Evolutionary conservation across 768 basidiomycete species (phyloP).

Genomic region (Vararia minispora): DNA sequence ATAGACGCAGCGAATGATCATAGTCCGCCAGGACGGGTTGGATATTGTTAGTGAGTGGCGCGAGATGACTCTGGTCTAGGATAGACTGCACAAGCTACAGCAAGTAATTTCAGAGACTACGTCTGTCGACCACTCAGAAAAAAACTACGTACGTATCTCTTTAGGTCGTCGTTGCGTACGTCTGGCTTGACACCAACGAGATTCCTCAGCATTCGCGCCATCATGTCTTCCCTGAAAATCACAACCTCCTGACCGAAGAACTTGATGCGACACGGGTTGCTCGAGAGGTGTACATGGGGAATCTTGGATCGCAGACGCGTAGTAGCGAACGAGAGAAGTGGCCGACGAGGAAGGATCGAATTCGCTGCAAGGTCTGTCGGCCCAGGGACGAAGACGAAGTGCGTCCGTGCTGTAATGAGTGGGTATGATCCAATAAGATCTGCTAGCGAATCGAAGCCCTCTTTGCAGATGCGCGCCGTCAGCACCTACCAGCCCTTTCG

Average conservation of each 20-base stretch:
- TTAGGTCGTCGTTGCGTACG: constrained; percentile 67
- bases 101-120: constrained; percentile 1
- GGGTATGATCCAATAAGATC: constrained; percentile 80
- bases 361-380: constrained; percentile 84
- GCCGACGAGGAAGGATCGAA: constrained; percentile 67
- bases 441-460: constrained; percentile 78
- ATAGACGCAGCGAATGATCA: constrained; percentile 86
- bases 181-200: constrained; percentile 81
- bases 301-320: constrained; percentile 59
- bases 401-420: constrained; percentile 61
- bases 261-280: constrained; percentile 89
- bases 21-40: constrained; percentile 84
- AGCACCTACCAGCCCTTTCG: not conserved
- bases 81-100: constrained; percentile 88
- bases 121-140: not conserved
- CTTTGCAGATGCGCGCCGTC: constrained; percentile 28
- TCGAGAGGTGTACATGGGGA: constrained; percentile 73
- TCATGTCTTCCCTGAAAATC: constrained; percentile 83
- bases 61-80: constrained; percentile 91
- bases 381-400: constrained; percentile 92
- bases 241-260: constrained; percentile 97
- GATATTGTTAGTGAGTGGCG: constrained; percentile 72
- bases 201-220: constrained; percentile 91
- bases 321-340: constrained; percentile 68
- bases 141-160: constrained; percentile 64